phyloP scores from a whole-genome alignment of 345 rosid species.

The Moricandia moricandioides region DNA sequence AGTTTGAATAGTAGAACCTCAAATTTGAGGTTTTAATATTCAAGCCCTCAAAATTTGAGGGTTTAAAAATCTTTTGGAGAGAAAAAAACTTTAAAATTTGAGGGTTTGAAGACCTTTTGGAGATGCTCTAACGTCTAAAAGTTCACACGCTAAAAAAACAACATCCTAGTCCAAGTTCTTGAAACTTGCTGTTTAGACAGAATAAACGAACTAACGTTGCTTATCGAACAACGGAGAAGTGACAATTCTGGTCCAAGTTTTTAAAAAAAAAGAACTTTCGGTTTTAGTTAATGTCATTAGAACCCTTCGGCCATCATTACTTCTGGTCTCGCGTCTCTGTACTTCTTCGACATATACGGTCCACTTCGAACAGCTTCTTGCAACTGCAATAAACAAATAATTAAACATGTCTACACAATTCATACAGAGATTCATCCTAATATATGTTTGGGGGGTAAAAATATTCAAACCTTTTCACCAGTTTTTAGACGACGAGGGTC shows the following conservation, averaged over 20 bases:
- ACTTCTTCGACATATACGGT: slow-evolving; percentile 57
- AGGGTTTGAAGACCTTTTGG: no score
- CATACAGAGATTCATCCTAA: neutral
- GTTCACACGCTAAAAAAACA: neutral
- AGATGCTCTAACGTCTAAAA: no score
- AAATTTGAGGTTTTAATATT: no score
- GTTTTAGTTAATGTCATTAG: slow-evolving; percentile 26
- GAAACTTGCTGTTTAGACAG: neutral
- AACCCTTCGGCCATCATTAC: slow-evolving; percentile 81
- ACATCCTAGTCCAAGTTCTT: neutral
- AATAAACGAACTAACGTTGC: neutral
- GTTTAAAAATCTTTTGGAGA: no score
- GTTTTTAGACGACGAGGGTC: slow-evolving; percentile 57
- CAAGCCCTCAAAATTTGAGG: no score
- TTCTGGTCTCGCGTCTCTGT: slow-evolving; percentile 58
- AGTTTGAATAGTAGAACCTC: no score
- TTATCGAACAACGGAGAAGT: neutral
- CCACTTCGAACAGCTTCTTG: slow-evolving; percentile 81
- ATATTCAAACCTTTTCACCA: slow-evolving; percentile 56
- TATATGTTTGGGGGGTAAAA: neutral
- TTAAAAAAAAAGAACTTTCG: neutral
- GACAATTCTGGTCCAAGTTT: neutral
- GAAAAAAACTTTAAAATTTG: no score
- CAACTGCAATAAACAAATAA: slow-evolving; percentile 48
- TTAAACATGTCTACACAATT: neutral